Conservation (phyloP, 2,329 filamentous ascomycete species). For the Fusarium citri region DNA sequence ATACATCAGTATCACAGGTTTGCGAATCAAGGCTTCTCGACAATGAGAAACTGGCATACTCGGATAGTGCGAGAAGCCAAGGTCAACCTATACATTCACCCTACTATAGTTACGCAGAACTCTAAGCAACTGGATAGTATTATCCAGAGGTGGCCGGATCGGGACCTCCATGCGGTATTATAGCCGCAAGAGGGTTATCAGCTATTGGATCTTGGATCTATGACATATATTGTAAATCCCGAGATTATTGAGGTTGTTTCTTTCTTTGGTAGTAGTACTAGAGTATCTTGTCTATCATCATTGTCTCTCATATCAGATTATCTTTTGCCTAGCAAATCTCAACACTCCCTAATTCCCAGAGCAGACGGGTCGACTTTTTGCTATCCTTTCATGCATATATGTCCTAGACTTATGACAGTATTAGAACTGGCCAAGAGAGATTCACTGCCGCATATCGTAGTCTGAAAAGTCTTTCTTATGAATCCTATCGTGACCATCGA, state of each 20-base stretch:
- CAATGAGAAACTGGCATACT: background rate
- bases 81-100: background rate
- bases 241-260: background rate
- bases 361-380: background rate
- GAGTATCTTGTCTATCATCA: background rate
- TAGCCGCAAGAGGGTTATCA: background rate
- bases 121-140: background rate
- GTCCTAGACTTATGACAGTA: background rate
- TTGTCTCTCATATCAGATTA: background rate
- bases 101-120: background rate
- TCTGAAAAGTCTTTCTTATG: constrained; percentile 69
- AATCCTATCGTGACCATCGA: constrained; percentile 68
- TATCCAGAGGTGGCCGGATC: background rate
- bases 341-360: background rate
- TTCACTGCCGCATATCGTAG: constrained; percentile 57
- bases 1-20: background rate
- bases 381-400: background rate
- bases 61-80: background rate
- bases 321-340: background rate
- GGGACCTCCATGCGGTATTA: background rate
- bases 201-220: background rate
- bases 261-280: background rate
- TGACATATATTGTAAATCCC: background rate
- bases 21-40: background rate
- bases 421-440: background rate